Conservation (phyloP, 2,329 filamentous ascomycete genomes). For the Botrytis deweyae region DNA sequence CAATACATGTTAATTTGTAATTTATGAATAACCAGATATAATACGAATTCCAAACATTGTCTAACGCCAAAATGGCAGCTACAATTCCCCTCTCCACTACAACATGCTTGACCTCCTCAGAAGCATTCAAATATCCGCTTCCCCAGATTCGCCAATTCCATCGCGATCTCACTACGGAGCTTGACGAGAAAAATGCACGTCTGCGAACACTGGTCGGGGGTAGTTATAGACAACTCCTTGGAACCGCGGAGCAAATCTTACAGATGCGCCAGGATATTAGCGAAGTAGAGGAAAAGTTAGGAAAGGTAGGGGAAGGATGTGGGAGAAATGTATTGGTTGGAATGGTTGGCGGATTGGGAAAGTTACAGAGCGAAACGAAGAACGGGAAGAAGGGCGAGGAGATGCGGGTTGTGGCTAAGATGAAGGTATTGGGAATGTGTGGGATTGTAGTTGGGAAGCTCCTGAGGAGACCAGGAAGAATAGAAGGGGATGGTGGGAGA, state of each 20-base stretch:
- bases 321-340: slow-evolving; percentile 68
- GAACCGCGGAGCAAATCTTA: slow-evolving; percentile 91
- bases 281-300: slow-evolving; percentile 68
- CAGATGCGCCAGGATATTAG: slow-evolving; percentile 81
- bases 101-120: slow-evolving; percentile 43
- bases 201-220: slow-evolving; percentile 63
- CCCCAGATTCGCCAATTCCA: slow-evolving; percentile 64
- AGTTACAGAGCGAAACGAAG: slow-evolving; percentile 43
- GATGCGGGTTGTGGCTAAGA: slow-evolving; percentile 42
- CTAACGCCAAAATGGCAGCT: slow-evolving; percentile 27
- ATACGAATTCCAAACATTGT: neutral
- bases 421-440: slow-evolving; percentile 54
- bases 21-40: neutral
- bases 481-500: slow-evolving; percentile 27
- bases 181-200: slow-evolving; percentile 62
- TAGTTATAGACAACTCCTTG: slow-evolving; percentile 83
- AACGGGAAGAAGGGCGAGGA: slow-evolving; percentile 34
- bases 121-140: slow-evolving; percentile 51
- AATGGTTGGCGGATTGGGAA: slow-evolving; percentile 59
- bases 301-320: slow-evolving; percentile 72
- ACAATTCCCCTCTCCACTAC: slow-evolving; percentile 53
- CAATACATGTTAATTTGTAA: neutral
- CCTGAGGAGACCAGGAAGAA: slow-evolving; percentile 43
- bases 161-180: slow-evolving; percentile 56
- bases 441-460: slow-evolving; percentile 50